Base-by-base conservation (phyloP, 768 basidiomycete genomes). In the Amanita pallidorosea region DNA sequence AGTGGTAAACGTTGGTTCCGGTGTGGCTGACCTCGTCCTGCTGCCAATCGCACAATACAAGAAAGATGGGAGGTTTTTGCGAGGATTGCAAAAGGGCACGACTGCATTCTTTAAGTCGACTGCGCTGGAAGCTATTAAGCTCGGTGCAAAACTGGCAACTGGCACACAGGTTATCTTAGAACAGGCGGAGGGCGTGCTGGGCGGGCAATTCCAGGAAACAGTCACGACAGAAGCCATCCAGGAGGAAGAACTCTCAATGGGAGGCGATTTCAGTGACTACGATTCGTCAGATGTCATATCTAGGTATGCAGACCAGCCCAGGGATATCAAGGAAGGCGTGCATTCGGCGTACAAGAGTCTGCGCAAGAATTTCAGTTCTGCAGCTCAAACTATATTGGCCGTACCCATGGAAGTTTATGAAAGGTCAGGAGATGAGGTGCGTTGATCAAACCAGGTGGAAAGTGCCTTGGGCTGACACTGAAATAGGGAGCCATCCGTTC, bases 341-440 rank as follows among this genome's bases (percentile, higher is more conserved):
- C 81, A 92, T 55, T 82, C 81, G 0, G 96, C 94, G n/a, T 97
- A 97, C 65, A 80, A 75, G 62, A 94, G 90, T 60, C 65, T 99
- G 59, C 81, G 78, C 47, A 81, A 71, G 60, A 97, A 98, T 65
- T 64, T 99, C 54, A 86, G 83, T 58, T 89, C 88, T 38, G 96
- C 96, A 23, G 96, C 95, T 22, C 95, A 99, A 68, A 99, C 96
- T 0, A 98, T 99, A 54, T 76, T 99, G 34, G 95, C 96, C 1
- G 91, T 99, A 1, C 96, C 96, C 1, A 97, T 98, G 95, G 96
- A 98, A 65, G 92, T 97, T 9, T 95, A 97, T 58, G 96, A 99
- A 66, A 75, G 88, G 53, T 88, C 92, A 8, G 90, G 91, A 7
- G 86, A 84, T 51, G 89, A 96, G 77, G 94, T 87, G 57, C 59